Evolutionary conservation across 192 early-diverging fungal species (phyloP), one percentile per base, ranked within the genome.

Genomic region (Backusella circina): DNA sequence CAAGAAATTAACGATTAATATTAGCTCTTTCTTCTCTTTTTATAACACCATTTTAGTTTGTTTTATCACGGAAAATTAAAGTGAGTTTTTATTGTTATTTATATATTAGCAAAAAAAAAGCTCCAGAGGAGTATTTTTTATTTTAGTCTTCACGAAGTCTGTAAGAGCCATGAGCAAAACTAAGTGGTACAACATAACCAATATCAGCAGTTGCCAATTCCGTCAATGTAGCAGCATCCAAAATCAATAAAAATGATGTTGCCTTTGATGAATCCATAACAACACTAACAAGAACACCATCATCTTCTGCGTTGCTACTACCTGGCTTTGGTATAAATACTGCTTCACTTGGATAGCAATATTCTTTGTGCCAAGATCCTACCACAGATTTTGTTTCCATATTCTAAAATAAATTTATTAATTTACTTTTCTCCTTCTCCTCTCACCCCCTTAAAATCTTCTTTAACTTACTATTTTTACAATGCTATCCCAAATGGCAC

Each of bases 281-380:
- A 50, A 94, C 82, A 35, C 88, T 89, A 47, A 94, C 61, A n/a
- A 95, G 38, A 36, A 89, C 90, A 15, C 94, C 94, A 39, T 91
- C 87, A 74, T 94, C 93, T 35, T 85, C 83, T 26, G 15, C 23
- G 12, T 57, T 23, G 5, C 10, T 57, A n/a, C 47, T 51, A 77
- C 67, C 67, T 1, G 65, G 65, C 5, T 74, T 84, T 36, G 93
- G 91, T 21, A 95, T 87, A 86, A 94, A 95, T 9, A 91, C 76
- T 2, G 94, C 88, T 84, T 95, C 92, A 8, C 91, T 90, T 28
- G 94, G 91, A 72, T 87, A 93, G 81, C 91, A 91, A 66, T 90
- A 86, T 54, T 82, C 83, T 74, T 90, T 84, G 26, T 82, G 16
- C 83, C 83, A 84, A 33, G 71, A 75, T 15, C 64, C 83, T 2